phyloP scores from a whole-genome alignment of 2,329 filamentous ascomycete species.

The Alternaria consortialis region DNA sequence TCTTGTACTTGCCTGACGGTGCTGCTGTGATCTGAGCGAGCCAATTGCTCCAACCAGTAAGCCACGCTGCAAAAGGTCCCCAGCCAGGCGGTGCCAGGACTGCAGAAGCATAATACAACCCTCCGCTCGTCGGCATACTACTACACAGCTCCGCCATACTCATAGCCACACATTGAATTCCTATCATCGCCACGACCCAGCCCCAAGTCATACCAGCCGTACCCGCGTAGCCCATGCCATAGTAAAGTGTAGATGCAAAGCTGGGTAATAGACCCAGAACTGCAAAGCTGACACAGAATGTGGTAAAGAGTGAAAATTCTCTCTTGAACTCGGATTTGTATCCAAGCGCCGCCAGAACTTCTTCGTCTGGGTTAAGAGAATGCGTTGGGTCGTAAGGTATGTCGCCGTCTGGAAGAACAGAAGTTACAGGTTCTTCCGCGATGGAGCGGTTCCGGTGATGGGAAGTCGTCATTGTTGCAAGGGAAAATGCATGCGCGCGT shows the following conservation, averaged over 20 bases:
- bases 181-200: conserved; percentile 76
- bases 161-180: conserved; percentile 75
- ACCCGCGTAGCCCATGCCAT: conserved; percentile 67
- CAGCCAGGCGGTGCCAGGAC: conserved; percentile 73
- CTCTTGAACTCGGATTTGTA: conserved; percentile 72
- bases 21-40: conserved; percentile 72
- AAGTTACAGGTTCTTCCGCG: conserved; percentile 62
- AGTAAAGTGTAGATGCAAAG: conserved; percentile 75
- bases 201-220: conserved; percentile 72
- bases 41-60: conserved; percentile 77
- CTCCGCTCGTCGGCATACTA: conserved; percentile 75
- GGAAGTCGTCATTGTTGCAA: conserved; percentile 15
- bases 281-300: conserved; percentile 77
- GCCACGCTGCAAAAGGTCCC: conserved; percentile 72
- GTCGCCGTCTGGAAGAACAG: conserved; percentile 60
- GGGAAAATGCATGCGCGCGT: conserved; percentile 2
- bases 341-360: conserved; percentile 68
- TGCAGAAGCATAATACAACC: conserved; percentile 77
- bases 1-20: conserved; percentile 58
- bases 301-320: conserved; percentile 77
- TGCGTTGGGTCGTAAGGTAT: conserved; percentile 57
- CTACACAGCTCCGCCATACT: conserved; percentile 74
- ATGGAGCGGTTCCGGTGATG: conserved; percentile 41
- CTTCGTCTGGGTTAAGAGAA: conserved; percentile 64
- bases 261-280: conserved; percentile 75